Percentiles rank a stretch among this genome's conserved stretches.
Evolutionary conservation across 2,329 filamentous ascomycete genomes (phyloP).

Genomic region (Neopestalotiopsis sp.): DNA sequence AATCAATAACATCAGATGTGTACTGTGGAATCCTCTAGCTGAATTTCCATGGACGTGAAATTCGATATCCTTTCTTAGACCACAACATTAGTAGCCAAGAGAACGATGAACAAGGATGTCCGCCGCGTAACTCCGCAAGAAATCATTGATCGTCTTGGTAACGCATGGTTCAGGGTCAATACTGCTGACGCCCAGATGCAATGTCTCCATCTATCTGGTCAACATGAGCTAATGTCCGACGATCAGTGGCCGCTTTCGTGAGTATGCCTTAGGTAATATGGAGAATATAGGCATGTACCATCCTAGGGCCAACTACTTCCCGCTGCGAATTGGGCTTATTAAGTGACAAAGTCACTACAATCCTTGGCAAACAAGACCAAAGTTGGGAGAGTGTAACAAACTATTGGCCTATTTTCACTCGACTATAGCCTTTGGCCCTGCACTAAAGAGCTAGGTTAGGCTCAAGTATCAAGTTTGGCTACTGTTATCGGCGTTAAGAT

Average conservation of each 20-base stretch:
- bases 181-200: too few relatives aligned
- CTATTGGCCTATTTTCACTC: neutral
- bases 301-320: neutral
- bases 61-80: neutral
- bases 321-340: neutral
- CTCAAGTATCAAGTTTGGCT: neutral
- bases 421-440: neutral
- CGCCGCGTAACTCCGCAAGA: neutral
- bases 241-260: neutral
- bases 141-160: neutral
- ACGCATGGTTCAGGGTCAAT: too few relatives aligned
- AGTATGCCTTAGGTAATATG: neutral
- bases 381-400: neutral
- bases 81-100: neutral
- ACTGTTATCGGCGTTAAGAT: neutral
- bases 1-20: neutral
- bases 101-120: neutral
- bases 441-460: conserved; percentile 6
- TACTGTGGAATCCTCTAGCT: neutral
- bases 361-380: neutral
- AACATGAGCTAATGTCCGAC: neutral
- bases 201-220: neutral
- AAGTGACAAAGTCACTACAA: neutral
- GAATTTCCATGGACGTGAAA: too few relatives aligned
- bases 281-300: neutral